Evolutionary conservation across 2,329 filamentous ascomycete species (phyloP).

Genomic region (Salinomyces thailandicus): DNA sequence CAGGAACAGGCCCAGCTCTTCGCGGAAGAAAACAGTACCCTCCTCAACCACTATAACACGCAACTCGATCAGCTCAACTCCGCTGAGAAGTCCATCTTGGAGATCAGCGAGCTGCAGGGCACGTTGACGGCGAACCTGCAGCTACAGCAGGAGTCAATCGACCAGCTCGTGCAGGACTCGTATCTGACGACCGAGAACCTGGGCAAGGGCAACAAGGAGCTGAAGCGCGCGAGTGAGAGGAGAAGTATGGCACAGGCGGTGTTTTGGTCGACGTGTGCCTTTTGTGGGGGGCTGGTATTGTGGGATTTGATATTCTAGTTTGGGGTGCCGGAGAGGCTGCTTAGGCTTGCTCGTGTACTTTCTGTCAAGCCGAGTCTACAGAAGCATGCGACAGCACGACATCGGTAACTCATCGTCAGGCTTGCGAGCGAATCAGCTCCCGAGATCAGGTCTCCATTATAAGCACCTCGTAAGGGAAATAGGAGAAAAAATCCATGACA

Average conservation of each 20-base stretch:
- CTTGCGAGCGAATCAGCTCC: too few species aligned
- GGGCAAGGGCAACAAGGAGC: slow-evolving; percentile 76
- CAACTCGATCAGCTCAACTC: slow-evolving; percentile 88
- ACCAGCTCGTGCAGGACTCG: slow-evolving; percentile 77
- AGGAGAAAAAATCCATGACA: too few species aligned
- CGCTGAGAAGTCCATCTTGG: slow-evolving; percentile 79
- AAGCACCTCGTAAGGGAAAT: too few species aligned
- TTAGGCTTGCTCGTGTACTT: too few species aligned
- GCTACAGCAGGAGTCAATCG: slow-evolving; percentile 79
- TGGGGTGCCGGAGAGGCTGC: too few species aligned
- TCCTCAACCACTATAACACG: slow-evolving; percentile 88
- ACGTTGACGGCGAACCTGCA: slow-evolving; percentile 77
- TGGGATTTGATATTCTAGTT: slow-evolving; percentile 42
- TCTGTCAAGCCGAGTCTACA: too few species aligned
- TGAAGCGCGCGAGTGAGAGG: slow-evolving; percentile 64
- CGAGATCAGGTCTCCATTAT: too few species aligned
- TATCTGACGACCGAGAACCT: slow-evolving; percentile 75
- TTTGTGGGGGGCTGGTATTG: slow-evolving; percentile 37
- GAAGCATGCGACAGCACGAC: too few species aligned
- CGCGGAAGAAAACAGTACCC: slow-evolving; percentile 81
- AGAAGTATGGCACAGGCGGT: slow-evolving; percentile 40
- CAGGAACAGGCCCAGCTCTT: slow-evolving; percentile 87
- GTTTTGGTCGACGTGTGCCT: slow-evolving; percentile 37
- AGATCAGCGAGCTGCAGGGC: slow-evolving; percentile 87
- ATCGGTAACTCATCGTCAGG: too few species aligned